Percentiles rank a stretch among this genome's conserved stretches.
phyloP scores from a whole-genome alignment of 176 grass and related monocot genomes.

The Typha latifolia region DNA sequence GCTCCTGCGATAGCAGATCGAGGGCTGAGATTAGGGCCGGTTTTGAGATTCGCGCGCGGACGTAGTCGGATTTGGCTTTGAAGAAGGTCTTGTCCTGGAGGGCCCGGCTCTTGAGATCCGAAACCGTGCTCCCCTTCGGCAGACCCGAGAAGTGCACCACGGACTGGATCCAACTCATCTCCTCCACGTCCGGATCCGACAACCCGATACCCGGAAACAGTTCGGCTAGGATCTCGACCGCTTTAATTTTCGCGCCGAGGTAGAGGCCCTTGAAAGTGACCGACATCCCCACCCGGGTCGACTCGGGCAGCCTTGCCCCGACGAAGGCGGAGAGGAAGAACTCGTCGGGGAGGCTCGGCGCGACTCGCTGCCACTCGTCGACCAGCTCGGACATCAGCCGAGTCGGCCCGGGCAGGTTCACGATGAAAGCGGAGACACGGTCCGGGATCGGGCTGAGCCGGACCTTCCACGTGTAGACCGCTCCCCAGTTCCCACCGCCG shows the following conservation, averaged over 20 bases:
- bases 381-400: conserved; percentile 27
- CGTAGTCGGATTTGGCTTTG: conserved; percentile 78
- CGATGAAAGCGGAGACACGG: conserved; percentile 26
- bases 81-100: conserved; percentile 50
- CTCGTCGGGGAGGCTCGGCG: conserved; percentile 35
- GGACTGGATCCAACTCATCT: conserved; percentile 86
- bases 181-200: conserved; percentile 6
- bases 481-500: conserved; percentile 68
- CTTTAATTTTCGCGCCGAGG: conserved; percentile 32
- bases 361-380: conserved; percentile 46
- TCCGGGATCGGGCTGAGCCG: conserved; percentile 37
- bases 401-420: background rate
- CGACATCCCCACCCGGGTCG: conserved; percentile 24
- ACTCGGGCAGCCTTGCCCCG: conserved; percentile 19
- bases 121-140: conserved; percentile 27
- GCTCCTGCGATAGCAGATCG: conserved; percentile 19
- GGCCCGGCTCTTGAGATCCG: conserved; percentile 32
- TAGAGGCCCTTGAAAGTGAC: conserved; percentile 65
- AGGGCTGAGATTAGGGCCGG: conserved; percentile 13
- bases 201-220: conserved; percentile 36
- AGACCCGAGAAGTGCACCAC: conserved; percentile 54
- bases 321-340: conserved; percentile 38
- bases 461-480: conserved; percentile 74
- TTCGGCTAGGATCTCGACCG: conserved; percentile 5
- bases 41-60: conserved; percentile 19